Percentiles rank a stretch among this genome's conserved stretches.
These are phyloP conservation scores for Gonium pectorale DNA, from an alignment of 139 green algal genomes.

Conservation along the genomic window DNA sequence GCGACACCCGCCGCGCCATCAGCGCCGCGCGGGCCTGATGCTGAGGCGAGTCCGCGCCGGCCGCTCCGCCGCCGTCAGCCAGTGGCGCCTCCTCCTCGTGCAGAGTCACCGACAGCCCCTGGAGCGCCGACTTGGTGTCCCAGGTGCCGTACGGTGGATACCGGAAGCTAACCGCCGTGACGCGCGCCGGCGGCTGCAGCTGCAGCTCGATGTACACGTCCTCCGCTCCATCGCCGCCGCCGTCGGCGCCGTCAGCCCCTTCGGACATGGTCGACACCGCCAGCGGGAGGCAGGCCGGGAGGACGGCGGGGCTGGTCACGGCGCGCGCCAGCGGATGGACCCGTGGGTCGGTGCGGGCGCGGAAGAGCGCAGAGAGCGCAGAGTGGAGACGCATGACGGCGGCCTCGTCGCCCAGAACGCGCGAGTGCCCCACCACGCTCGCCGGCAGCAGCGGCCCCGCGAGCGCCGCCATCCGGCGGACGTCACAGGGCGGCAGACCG, in stretches of 20 bases:
- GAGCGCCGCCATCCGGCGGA: background rate
- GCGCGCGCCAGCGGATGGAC: slow-evolving; percentile 5
- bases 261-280: background rate
- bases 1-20: background rate
- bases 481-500: slow-evolving; percentile 12
- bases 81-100: background rate
- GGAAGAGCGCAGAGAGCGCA: background rate
- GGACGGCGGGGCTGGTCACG: background rate
- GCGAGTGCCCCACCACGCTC: slow-evolving; percentile 3
- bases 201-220: slow-evolving; percentile 6
- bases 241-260: background rate
- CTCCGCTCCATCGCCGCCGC: background rate
- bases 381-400: slow-evolving; percentile 13
- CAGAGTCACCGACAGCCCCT: background rate
- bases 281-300: slow-evolving; percentile 29
- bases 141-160: slow-evolving; percentile 36
- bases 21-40: background rate
- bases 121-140: slow-evolving; percentile 5
- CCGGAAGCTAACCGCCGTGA: slow-evolving; percentile 26
- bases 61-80: background rate
- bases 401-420: slow-evolving; percentile 6
- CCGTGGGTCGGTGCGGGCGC: background rate
- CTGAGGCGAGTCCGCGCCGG: background rate
- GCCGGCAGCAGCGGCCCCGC: slow-evolving; percentile 30
- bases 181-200: background rate